Conservation (phyloP, 768 basidiomycete species). For the Tremella fuciformis region DNA sequence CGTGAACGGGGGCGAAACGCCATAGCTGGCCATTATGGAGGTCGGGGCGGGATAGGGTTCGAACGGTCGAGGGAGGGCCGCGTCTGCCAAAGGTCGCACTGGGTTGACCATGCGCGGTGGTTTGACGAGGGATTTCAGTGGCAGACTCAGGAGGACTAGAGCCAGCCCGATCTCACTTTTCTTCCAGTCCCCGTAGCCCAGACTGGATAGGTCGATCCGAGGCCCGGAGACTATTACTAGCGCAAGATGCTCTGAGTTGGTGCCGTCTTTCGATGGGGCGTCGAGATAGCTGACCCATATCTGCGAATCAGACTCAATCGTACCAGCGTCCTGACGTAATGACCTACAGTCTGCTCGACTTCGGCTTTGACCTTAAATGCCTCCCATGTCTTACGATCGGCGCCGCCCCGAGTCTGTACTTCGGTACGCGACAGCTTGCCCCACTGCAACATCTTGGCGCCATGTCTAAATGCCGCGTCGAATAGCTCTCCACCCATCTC, state of each 20-base stretch:
- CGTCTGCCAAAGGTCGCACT: slow-evolving; percentile 2
- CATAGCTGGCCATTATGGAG: slow-evolving; percentile 11
- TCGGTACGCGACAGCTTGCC: slow-evolving; percentile 10
- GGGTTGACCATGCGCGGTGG: slow-evolving; percentile 17
- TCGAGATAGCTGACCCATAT: slow-evolving; percentile 20
- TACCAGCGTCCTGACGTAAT: no score
- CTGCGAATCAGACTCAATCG: not conserved
- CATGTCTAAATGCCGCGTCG: slow-evolving; percentile 3
- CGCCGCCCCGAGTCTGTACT: not conserved
- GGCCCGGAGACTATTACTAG: slow-evolving; percentile 9
- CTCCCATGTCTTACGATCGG: not conserved
- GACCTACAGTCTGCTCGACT: not conserved
- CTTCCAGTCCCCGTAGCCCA: slow-evolving; percentile 13
- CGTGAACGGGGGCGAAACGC: slow-evolving; percentile 7
- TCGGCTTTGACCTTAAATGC: not conserved
- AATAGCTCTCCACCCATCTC: not conserved
- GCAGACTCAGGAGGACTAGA: slow-evolving; percentile 14
- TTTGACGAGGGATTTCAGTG: not conserved
- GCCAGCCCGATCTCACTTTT: slow-evolving; percentile 9
- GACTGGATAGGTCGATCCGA: slow-evolving; percentile 5
- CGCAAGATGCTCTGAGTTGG: slow-evolving; percentile 14
- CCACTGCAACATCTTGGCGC: slow-evolving; percentile 25
- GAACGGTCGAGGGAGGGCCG: not conserved
- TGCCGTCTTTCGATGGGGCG: slow-evolving; percentile 4
- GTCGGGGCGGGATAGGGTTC: no score